Base-by-base conservation (phyloP, 202 grass and related monocot species). In the Carex sylvatica region DNA sequence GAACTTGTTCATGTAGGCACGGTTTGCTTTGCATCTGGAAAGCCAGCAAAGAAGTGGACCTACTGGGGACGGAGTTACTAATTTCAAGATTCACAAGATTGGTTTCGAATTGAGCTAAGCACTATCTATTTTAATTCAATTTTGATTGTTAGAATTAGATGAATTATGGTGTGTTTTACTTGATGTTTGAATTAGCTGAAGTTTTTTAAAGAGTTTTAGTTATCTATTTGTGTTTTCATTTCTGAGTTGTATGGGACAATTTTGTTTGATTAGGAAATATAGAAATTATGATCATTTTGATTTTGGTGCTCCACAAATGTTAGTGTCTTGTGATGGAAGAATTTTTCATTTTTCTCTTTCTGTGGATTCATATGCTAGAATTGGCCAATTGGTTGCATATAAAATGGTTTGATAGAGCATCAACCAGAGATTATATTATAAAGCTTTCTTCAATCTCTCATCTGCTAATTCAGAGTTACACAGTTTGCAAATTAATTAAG, bases 11-110 rank as follows among this genome's bases (percentile, higher is more conserved):
- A 64, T 92, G 64, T 85, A 95, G 96, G 96, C 61, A 95, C 91
- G 40, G 52, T 89, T 65, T 99, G 96, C 85, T 95, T 99, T 80
- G 96, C 96, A 14, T 99, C 91, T 13, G 96, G 96, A 67, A 99
- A 90, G 86, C 89, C 84, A 52, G 92, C 92, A 16, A 91, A 90
- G 85, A 95, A 93, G 46, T 99, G 96, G 91, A 90, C 93, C 3
- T 95, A 90, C 74, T 98, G 96, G 96, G 91, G 91, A 9, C 89
- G 89, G 76, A 98, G 96, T 83, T 95, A 98, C 73, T 89, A 81
- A 88, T 80, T 47, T 31, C 15, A 53, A 3, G 24, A 46, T 46
- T 9, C 9, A 51, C 9, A 51, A 10, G 13, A 51, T 72, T 24
- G 69, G 47, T 55, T 75, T 10, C 6, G 38, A 35, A 56, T 28